Evolutionary conservation across 495 filamentous ascomycete species (phyloP).

Genomic region (Patellaria atrata): DNA sequence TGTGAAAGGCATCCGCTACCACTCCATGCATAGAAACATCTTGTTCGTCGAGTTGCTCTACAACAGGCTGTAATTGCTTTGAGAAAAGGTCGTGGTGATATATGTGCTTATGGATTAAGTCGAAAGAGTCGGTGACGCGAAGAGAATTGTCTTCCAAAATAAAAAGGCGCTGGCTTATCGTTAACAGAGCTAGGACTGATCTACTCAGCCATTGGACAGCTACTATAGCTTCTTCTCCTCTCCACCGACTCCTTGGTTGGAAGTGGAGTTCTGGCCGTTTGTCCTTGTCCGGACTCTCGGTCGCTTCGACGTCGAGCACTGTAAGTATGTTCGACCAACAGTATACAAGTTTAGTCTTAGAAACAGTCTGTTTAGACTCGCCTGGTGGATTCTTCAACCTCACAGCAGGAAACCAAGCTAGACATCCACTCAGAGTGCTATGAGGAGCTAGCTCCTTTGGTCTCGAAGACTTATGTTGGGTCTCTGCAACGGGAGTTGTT

Average conservation of each 20-base stretch:
- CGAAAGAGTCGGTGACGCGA: constrained; percentile 84
- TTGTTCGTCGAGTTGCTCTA: constrained; percentile 79
- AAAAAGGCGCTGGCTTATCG: constrained; percentile 81
- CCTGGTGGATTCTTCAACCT: constrained; percentile 64
- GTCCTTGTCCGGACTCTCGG: constrained; percentile 46
- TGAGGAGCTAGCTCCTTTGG: constrained; percentile 84
- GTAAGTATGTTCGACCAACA: constrained; percentile 97
- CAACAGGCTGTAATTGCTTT: constrained; percentile 61
- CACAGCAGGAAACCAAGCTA: constrained; percentile 96
- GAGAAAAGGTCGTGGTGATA: constrained; percentile 85
- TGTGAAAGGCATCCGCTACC: constrained; percentile 92
- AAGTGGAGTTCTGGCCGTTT: constrained; percentile 68
- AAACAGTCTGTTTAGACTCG: constrained; percentile 34
- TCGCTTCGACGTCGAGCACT: constrained; percentile 70
- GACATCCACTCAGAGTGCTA: constrained; percentile 77
- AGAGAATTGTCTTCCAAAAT: constrained; percentile 83
- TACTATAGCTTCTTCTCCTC: constrained; percentile 87
- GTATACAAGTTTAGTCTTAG: constrained; percentile 82
- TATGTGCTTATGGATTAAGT: constrained; percentile 81
- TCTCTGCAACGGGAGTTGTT: constrained; percentile 88
- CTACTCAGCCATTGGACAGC: constrained; percentile 93
- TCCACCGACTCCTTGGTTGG: constrained; percentile 75
- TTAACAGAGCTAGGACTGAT: constrained; percentile 81
- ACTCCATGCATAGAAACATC: constrained; percentile 87
- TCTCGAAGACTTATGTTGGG: constrained; percentile 79